Base-by-base conservation (phyloP, 1,139 yeast genomes). In the Suhomyces maxii region DNA sequence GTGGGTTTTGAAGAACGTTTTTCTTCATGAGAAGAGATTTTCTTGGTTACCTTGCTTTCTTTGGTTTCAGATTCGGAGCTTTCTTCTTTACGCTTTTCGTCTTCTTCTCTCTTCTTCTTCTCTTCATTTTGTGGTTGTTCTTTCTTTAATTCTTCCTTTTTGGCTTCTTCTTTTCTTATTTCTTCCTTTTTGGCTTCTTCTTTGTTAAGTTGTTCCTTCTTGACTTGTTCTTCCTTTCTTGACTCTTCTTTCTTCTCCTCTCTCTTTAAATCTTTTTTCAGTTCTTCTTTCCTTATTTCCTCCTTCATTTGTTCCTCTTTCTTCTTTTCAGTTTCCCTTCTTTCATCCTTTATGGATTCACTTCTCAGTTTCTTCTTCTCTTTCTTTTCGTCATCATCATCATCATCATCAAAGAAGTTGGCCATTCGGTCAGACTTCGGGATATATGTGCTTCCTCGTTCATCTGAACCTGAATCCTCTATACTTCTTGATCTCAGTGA, bases 391-490 rank as follows among this genome's bases (percentile, higher is more conserved):
- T 47, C 49, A 11, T 48, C 45, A 13, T 54, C 49, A 11, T 48
- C 45, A 13, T 54, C 58, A 33, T 55, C 58, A 36, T 55, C 58
- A 46, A 55, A 55, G 10, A 55, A 45, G 44, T 53, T 54, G 18
- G 26, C 26, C 14, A 28, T 26, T 18, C 35, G 31, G 31, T 28
- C 31, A 9, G 31, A 9, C 31, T 28, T 28, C 11, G 31, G 31
- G 4, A 28, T 28, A 11, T 28, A 28, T 9, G 31, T 28, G 6
- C 31, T 28, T 9, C 31, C 31, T 3, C 31, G 31, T 9, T 28
- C 31, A 28, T 35, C 35, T 8, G 39, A 26, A 11, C 31, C 12
- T 11, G 31, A 18, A 25, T 34, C 41, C 7, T 32, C 41, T 7
- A 38, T 26, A 12, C 30, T 23, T 34, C 30, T 32, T 23, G 14